A percentile compares a stretch with the other conserved stretches of the same genome.
phyloP scores from a whole-genome alignment of 225 moss, liverwort and hornwort species.

The Lunularia cruciata region DNA sequence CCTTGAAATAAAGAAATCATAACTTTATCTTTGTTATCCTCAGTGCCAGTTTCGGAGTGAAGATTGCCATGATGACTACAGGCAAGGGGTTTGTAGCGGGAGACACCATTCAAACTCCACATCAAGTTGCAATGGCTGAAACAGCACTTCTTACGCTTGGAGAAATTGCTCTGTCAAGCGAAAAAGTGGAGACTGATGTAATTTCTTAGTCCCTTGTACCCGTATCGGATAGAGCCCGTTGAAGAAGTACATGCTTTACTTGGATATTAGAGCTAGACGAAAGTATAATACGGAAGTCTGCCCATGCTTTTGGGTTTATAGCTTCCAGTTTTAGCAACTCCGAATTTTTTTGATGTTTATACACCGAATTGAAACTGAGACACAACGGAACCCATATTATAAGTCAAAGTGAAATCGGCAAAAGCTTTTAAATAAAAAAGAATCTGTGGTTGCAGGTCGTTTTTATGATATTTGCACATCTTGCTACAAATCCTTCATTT shows the following conservation, averaged over 20 bases:
- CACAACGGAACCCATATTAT: too few species aligned
- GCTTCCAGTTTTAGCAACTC: too few species aligned
- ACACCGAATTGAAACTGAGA: not conserved
- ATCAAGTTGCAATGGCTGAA: constrained; percentile 57
- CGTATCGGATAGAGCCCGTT: too few species aligned
- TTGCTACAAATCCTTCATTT: constrained; percentile 62
- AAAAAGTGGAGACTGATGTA: constrained; percentile 85
- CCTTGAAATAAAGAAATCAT: not conserved
- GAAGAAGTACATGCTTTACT: too few species aligned
- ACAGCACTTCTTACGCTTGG: constrained; percentile 83
- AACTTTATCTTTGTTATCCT: constrained; percentile 20
- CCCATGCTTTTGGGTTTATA: too few species aligned
- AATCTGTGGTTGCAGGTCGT: constrained; percentile 57
- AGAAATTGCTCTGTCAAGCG: constrained; percentile 78
- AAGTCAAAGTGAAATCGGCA: too few species aligned
- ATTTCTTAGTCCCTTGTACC: not conserved
- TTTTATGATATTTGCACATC: constrained; percentile 86
- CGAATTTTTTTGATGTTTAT: too few species aligned
- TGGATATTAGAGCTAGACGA: too few species aligned
- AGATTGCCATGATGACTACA: constrained; percentile 66
- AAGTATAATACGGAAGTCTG: too few species aligned
- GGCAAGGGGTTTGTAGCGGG: constrained; percentile 57
- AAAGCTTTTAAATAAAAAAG: not conserved
- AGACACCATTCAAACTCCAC: constrained; percentile 39
- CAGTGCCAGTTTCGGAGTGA: constrained; percentile 86